These are phyloP conservation scores for Curvularia sp. DNA, from an alignment of 2,329 filamentous ascomycete genomes.

Conservation along the genomic window DNA sequence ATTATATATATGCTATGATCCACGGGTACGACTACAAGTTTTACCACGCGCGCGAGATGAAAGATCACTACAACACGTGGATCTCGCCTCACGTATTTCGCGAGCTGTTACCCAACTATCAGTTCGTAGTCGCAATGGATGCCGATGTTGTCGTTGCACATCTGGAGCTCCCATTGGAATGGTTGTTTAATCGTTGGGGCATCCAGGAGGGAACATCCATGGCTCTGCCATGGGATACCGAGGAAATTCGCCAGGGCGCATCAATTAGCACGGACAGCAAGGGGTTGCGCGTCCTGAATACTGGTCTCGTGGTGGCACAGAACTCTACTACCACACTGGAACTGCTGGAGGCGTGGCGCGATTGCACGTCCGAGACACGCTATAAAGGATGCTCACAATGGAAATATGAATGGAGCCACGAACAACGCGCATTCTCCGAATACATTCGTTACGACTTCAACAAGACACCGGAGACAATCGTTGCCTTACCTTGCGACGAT, in stretches of 20 bases:
- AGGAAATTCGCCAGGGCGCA: conserved; percentile 12
- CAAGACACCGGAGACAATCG: conserved; percentile 32
- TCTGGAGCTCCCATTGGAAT: conserved; percentile 57
- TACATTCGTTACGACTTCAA: conserved; percentile 47
- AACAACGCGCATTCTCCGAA: conserved; percentile 46
- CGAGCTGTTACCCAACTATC: conserved; percentile 52
- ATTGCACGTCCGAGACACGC: conserved; percentile 38
- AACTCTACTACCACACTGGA: conserved; percentile 32
- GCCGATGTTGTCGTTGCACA: conserved; percentile 55
- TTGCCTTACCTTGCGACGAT: conserved; percentile 46
- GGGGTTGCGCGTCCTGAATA: conserved; percentile 49
- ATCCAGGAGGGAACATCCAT: conserved; percentile 52
- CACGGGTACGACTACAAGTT: conserved; percentile 59
- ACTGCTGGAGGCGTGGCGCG: conserved; percentile 42
- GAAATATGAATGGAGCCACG: conserved; percentile 41
- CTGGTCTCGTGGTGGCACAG: conserved; percentile 52
- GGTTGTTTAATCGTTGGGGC: conserved; percentile 59
- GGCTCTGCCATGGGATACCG: conserved; percentile 51
- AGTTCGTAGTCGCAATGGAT: conserved; percentile 57
- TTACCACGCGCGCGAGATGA: conserved; percentile 48
- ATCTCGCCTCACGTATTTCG: conserved; percentile 53
- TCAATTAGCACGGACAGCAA: conserved; percentile 48
- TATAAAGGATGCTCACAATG: conserved; percentile 40
- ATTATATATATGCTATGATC: conserved; percentile 44
- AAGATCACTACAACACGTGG: conserved; percentile 53